Evolutionary conservation across 495 filamentous ascomycete species (phyloP).

Genomic region (Penicillium pancosmium): DNA sequence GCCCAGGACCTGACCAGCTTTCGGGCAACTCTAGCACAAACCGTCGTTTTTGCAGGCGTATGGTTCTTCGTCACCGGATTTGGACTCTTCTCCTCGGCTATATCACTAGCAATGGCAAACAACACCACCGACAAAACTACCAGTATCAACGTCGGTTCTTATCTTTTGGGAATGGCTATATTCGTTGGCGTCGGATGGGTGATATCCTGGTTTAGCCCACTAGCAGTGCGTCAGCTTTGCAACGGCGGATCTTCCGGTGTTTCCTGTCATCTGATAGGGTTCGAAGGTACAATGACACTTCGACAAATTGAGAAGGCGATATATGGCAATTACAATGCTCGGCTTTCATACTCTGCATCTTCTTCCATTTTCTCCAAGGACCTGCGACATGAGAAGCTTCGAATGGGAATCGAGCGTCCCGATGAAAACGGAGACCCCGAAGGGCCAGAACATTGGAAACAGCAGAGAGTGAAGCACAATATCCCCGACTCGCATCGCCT

Average conservation of each 20-base stretch:
- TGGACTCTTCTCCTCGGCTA: constrained; percentile 9
- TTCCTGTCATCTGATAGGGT: constrained; percentile 15
- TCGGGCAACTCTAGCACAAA: constrained; percentile 12
- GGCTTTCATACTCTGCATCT: constrained; percentile 15
- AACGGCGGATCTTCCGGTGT: constrained; percentile 12
- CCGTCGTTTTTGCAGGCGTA: constrained; percentile 10
- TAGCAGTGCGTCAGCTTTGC: constrained; percentile 22
- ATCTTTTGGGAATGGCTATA: constrained; percentile 9
- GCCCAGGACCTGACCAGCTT: constrained; percentile 10
- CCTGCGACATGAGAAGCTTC: constrained; percentile 8
- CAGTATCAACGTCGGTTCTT: not conserved
- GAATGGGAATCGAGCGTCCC: constrained; percentile 11
- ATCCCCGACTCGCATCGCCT: constrained; percentile 15
- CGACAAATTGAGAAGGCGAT: constrained; percentile 14
- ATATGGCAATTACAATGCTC: constrained; percentile 18
- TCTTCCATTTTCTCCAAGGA: constrained; percentile 15
- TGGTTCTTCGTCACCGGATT: constrained; percentile 11
- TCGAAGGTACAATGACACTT: constrained; percentile 19
- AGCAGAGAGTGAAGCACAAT: constrained; percentile 3
- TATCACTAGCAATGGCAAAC: constrained; percentile 7
- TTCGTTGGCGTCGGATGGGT: constrained; percentile 16
- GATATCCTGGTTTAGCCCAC: constrained; percentile 20
- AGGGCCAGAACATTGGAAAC: constrained; percentile 8
- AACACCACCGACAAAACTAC: not conserved
- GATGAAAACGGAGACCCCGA: constrained; percentile 6